These are phyloP conservation scores for Massarina eburnea DNA, from an alignment of 2,329 filamentous ascomycete species.

Conservation along the genomic window DNA sequence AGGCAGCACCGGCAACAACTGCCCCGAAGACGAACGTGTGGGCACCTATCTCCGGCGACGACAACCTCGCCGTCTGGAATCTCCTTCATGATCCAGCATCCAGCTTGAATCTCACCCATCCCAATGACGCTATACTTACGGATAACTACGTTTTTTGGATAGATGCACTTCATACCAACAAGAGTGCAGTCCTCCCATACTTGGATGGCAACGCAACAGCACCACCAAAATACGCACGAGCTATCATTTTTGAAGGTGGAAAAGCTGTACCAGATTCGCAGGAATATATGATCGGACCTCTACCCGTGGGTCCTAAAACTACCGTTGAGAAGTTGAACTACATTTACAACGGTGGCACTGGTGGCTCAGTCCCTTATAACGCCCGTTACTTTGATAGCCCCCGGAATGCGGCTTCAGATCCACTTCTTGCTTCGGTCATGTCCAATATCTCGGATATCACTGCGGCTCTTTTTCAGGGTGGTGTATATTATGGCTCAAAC, in stretches of 20 bases:
- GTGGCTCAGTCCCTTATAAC: conserved; percentile 31
- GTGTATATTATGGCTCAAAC: conserved; percentile 23
- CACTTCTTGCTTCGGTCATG: conserved; percentile 44
- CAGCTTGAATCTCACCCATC: conserved; percentile 51
- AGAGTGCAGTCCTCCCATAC: conserved; percentile 50
- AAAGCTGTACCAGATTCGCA: conserved; percentile 48
- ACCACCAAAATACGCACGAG: conserved; percentile 50
- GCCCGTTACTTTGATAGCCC: conserved; percentile 26
- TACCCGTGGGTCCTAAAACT: conserved; percentile 45
- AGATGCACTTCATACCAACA: conserved; percentile 54
- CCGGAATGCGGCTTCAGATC: conserved; percentile 32
- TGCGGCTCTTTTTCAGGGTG: conserved; percentile 38
- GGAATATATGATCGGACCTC: conserved; percentile 54
- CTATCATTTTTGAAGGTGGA: conserved; percentile 50
- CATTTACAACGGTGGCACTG: conserved; percentile 40
- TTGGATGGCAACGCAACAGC: conserved; percentile 40
- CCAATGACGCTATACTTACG: conserved; percentile 39
- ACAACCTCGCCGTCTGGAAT: conserved; percentile 49
- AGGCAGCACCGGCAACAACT: conserved; percentile 13
- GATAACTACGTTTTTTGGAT: conserved; percentile 53
- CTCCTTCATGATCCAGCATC: conserved; percentile 45
- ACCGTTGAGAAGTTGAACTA: conserved; percentile 29
- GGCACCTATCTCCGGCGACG: conserved; percentile 45
- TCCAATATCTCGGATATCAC: conserved; percentile 52
- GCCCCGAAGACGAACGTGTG: conserved; percentile 48